A percentile compares a stretch with the other conserved stretches of the same genome.
phyloP scores from a whole-genome alignment of 257 asterid genomes.

The Anisodus tanguticus region DNA sequence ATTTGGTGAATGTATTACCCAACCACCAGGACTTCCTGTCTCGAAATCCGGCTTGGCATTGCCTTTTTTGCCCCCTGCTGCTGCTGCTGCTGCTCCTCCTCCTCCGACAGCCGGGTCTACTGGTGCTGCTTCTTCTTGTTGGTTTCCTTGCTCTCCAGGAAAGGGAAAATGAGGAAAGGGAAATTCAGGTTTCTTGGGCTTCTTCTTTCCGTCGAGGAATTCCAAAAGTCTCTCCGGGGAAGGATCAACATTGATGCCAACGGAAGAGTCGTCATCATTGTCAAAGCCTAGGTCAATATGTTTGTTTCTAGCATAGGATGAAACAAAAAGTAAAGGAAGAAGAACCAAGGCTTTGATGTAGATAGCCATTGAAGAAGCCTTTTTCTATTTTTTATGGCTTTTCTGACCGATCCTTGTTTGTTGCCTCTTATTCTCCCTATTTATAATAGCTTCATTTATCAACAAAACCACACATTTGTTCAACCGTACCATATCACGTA shows the following conservation, averaged over 20 bases:
- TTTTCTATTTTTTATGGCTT: background rate
- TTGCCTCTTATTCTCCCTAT: background rate
- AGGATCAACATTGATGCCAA: background rate
- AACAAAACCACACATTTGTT: background rate
- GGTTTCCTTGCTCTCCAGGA: background rate
- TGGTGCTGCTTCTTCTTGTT: background rate
- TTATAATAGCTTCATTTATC: background rate
- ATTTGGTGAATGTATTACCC: constrained; percentile 57
- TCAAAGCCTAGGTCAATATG: background rate
- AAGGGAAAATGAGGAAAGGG: background rate
- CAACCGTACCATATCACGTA: background rate
- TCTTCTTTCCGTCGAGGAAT: background rate
- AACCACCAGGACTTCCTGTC: constrained; percentile 42
- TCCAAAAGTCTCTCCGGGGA: background rate
- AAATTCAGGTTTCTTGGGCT: background rate
- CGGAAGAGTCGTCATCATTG: background rate
- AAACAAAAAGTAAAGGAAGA: constrained; percentile 33
- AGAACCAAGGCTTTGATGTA: constrained; percentile 30
- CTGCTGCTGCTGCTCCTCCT: no score
- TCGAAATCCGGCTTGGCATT: constrained; percentile 26
- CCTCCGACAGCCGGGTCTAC: background rate
- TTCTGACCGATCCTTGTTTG: background rate
- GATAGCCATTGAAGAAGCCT: constrained; percentile 34
- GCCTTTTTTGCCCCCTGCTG: no score
- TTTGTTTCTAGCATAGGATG: constrained; percentile 23